Base-by-base conservation (phyloP, 805 yeast species). In the Candida silvatica region DNA sequence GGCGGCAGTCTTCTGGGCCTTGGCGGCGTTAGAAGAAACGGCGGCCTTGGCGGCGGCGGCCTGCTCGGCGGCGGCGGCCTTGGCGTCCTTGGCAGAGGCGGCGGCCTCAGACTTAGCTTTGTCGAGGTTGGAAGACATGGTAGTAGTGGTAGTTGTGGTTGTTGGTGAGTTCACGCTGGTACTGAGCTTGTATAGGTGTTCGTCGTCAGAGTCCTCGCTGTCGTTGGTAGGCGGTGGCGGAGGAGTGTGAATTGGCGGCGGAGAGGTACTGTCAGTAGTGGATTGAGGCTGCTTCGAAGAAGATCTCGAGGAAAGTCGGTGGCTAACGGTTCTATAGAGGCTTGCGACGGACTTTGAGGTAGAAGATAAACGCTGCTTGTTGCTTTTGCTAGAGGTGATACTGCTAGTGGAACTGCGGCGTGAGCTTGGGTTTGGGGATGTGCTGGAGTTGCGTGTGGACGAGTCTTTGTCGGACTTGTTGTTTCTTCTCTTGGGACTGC, bases 1-100 rank as follows among this genome's bases (percentile, higher is more conserved):
- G 9, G 29, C 28, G 26, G 17, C 9, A 16, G 29, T 37, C 30
- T 36, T 16, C 11, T 8, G 16, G 6, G 20, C 39, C 34, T 28
- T 33, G 6, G 29, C 34, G n/a, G 37, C 20, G 20, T 27, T 20
- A 6, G 31, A n/a, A 29, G 18, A 26, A 18, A 26, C 24, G 17
- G n/a, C 14, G 12, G 20, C 15, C 25, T 27, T 32, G 24, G 12
- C 24, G 7, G 7, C 12, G 24, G 7, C 24, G 12, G 11, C 24
- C 12, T 7, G 11, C 24, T 22, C 12, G 24, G 24, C 24, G 24
- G 24, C 24, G 12, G 24, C 24, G 24, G 24, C 24, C 12, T 22
- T 7, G 7, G 24, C 24, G 12, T 22, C 24, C 12, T 22, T 22
- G 24, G 24, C 7, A 22, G 12, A 12, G 7, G 7, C 24, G 11